phyloP scores from a whole-genome alignment of 768 basidiomycete genomes.

The Coprinopsis sp. region DNA sequence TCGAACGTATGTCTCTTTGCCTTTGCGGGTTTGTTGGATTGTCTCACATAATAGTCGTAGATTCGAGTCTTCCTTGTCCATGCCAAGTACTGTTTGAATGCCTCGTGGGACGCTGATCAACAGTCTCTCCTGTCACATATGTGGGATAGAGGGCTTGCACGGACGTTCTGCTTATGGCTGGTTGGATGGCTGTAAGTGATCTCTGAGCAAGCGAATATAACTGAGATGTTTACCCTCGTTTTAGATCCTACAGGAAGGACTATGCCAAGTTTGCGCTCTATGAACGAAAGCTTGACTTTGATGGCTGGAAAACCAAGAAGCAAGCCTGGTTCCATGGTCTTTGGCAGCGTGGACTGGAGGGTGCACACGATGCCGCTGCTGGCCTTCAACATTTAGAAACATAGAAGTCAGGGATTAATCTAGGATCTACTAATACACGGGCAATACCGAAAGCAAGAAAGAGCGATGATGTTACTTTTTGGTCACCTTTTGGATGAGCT shows the following conservation, averaged over 20 bases:
- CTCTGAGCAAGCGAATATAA: background rate
- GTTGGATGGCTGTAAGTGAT: conserved; percentile 63
- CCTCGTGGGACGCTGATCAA: conserved; percentile 73
- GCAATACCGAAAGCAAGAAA: background rate
- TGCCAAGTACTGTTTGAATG: conserved; percentile 79
- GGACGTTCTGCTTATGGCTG: conserved; percentile 46
- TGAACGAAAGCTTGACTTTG: conserved; percentile 61
- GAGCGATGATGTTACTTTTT: conserved; percentile 17
- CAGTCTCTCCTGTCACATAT: conserved; percentile 41
- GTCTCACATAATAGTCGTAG: conserved; percentile 30
- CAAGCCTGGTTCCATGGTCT: conserved; percentile 66
- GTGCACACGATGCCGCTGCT: conserved; percentile 68
- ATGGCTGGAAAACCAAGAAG: conserved; percentile 50
- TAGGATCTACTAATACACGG: background rate
- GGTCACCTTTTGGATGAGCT: conserved; percentile 38
- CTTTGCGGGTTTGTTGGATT: background rate
- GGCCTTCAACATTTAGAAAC: conserved; percentile 38
- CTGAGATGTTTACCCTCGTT: background rate
- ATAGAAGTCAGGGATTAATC: background rate
- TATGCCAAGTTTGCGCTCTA: conserved; percentile 47
- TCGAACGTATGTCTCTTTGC: conserved; percentile 47
- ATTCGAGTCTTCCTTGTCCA: conserved; percentile 88
- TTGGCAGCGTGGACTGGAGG: conserved; percentile 50
- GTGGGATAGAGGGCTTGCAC: conserved; percentile 27
- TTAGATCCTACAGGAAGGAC: conserved; percentile 55